These are phyloP conservation scores for Bipolaris sorokiniana DNA, from an alignment of 2,329 filamentous ascomycete genomes.

Conservation along the genomic window DNA sequence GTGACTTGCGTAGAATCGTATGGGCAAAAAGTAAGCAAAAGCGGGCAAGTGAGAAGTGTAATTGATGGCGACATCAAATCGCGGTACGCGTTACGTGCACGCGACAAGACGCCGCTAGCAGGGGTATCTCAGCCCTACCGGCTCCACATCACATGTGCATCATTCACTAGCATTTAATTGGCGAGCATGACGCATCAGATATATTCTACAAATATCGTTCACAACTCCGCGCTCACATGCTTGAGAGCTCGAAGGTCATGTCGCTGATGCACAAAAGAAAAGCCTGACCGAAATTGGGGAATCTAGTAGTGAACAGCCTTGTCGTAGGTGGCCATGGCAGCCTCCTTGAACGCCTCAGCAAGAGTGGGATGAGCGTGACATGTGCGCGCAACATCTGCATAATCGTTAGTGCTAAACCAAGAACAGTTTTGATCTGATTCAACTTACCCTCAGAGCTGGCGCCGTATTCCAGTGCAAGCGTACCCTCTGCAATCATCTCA, in stretches of 20 bases:
- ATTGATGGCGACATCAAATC: constrained; percentile 29
- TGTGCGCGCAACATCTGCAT: constrained; percentile 64
- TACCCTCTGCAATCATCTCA: constrained; percentile 99
- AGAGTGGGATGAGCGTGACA: constrained; percentile 97
- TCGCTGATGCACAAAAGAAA: constrained; percentile 44
- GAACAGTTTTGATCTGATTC: not conserved
- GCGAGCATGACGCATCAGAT: constrained; percentile 41
- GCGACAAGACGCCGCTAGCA: constrained; percentile 28
- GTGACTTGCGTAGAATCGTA: constrained; percentile 19
- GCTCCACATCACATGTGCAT: constrained; percentile 14
- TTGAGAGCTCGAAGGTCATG: constrained; percentile 43
- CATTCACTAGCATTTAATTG: constrained; percentile 24
- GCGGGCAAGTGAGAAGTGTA: constrained; percentile 21
- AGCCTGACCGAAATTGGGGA: constrained; percentile 34
- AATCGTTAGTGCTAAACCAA: constrained; percentile 21
- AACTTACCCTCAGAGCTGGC: constrained; percentile 89
- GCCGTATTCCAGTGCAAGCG: constrained; percentile 93
- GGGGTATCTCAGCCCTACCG: constrained; percentile 31
- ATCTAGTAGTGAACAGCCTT: constrained; percentile 91
- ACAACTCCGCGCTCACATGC: constrained; percentile 42
- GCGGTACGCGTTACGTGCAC: constrained; percentile 41
- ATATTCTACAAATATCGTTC: constrained; percentile 51
- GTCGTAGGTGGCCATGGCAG: constrained; percentile 94
- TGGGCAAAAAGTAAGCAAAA: constrained; percentile 14
- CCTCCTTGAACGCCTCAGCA: constrained; percentile 98